Evolutionary conservation across 2,329 filamentous ascomycete genomes (phyloP).

Genomic region (Cladophialophora immunda): DNA sequence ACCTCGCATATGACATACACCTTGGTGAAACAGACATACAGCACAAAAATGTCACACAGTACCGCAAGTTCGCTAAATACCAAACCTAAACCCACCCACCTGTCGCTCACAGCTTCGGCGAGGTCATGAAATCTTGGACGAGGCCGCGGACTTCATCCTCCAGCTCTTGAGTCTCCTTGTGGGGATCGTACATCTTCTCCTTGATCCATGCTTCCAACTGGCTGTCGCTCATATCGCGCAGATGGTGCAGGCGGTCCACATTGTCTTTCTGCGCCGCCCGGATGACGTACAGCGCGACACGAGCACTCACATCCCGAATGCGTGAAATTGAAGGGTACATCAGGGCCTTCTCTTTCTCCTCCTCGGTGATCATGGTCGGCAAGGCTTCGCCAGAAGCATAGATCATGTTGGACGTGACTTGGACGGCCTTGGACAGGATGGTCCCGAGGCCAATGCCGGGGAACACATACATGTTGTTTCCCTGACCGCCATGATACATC

Average conservation of each 20-base stretch:
- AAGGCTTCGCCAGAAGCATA: slow-evolving; percentile 90
- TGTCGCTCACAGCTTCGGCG: slow-evolving; percentile 28
- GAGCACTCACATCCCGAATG: slow-evolving; percentile 86
- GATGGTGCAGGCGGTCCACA: slow-evolving; percentile 63
- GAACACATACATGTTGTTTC: slow-evolving; percentile 90
- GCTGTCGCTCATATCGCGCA: slow-evolving; percentile 54
- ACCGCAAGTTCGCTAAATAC: slow-evolving; percentile 17
- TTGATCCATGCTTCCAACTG: slow-evolving; percentile 59
- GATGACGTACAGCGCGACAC: slow-evolving; percentile 91
- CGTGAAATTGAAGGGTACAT: slow-evolving; percentile 92
- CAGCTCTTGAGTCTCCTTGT: slow-evolving; percentile 56
- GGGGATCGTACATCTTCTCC: slow-evolving; percentile 59
- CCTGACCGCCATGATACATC: slow-evolving; percentile 81
- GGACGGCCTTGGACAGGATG: slow-evolving; percentile 86
- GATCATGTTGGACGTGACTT: slow-evolving; percentile 94
- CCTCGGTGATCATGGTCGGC: slow-evolving; percentile 76
- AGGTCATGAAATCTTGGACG: slow-evolving; percentile 30
- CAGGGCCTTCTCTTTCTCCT: slow-evolving; percentile 83
- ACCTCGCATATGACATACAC: neutral
- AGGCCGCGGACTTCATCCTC: slow-evolving; percentile 50
- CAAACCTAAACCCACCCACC: neutral
- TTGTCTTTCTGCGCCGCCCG: slow-evolving; percentile 85
- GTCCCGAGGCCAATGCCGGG: slow-evolving; percentile 93
- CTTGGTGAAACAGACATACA: slow-evolving; percentile 4
- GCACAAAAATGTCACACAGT: slow-evolving; percentile 1